Conservation (phyloP, 2,329 filamentous ascomycete species). For the Beauveria scarabaeidicola region DNA sequence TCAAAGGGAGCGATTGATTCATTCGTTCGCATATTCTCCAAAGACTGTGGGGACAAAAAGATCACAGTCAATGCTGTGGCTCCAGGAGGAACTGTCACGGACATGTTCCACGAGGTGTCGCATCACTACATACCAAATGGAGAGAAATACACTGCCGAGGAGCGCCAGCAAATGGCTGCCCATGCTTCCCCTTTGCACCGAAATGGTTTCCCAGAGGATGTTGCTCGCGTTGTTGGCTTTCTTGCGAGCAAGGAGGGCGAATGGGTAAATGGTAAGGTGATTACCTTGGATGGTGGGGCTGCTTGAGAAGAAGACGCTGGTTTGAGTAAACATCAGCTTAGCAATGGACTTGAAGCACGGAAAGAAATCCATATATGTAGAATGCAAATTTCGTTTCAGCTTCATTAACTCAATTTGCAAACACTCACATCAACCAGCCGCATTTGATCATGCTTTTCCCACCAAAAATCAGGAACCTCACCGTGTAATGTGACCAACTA, state of each 20-base stretch:
- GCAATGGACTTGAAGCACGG: neutral
- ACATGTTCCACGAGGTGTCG: slow-evolving; percentile 47
- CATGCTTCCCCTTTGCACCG: slow-evolving; percentile 24
- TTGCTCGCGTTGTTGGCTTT: slow-evolving; percentile 33
- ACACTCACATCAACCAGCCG: neutral
- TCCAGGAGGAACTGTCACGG: slow-evolving; percentile 52
- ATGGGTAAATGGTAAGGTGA: slow-evolving; percentile 36
- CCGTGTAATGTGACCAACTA: neutral
- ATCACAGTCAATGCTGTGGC: slow-evolving; percentile 62
- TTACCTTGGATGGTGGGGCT: slow-evolving; percentile 21
- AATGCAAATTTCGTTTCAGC: neutral
- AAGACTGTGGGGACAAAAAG: slow-evolving; percentile 58
- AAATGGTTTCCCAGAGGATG: slow-evolving; percentile 59
- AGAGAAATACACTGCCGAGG: slow-evolving; percentile 45
- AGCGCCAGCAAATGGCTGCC: slow-evolving; percentile 35
- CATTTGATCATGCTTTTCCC: neutral
- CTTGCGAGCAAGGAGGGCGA: slow-evolving; percentile 37
- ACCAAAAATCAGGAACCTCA: neutral
- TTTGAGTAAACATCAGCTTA: neutral
- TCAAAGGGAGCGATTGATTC: slow-evolving; percentile 71
- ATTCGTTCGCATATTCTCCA: slow-evolving; percentile 66
- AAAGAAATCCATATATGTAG: neutral
- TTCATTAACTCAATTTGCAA: no score
- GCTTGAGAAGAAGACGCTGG: neutral
- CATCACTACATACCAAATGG: slow-evolving; percentile 52